Evolutionary conservation across 768 basidiomycete genomes (phyloP).

Genomic region (Inosperma sp.): DNA sequence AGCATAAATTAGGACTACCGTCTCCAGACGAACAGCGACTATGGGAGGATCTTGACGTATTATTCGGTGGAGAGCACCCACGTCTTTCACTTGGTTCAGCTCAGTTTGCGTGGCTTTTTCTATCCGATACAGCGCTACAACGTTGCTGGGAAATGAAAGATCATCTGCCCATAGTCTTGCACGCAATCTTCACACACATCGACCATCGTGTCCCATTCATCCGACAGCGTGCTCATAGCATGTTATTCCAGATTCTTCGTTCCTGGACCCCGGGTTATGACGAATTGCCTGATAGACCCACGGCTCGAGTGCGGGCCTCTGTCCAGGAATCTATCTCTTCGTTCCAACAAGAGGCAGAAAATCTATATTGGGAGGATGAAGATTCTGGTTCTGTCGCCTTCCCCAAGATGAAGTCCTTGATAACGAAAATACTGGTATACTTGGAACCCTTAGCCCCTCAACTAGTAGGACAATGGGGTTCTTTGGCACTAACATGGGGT

Average conservation of each 20-base stretch:
- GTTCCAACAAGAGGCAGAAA: slow-evolving; percentile 56
- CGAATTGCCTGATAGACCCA: slow-evolving; percentile 57
- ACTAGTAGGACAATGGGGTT: slow-evolving; percentile 75
- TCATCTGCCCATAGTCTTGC: slow-evolving; percentile 71
- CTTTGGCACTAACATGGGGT: slow-evolving; percentile 76
- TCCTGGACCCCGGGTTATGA: slow-evolving; percentile 79
- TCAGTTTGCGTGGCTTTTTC: slow-evolving; percentile 84
- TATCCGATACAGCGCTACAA: slow-evolving; percentile 71
- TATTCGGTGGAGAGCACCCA: slow-evolving; percentile 65
- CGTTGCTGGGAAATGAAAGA: slow-evolving; percentile 70
- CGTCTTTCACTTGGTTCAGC: slow-evolving; percentile 70
- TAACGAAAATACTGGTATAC: slow-evolving; percentile 59
- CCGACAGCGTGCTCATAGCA: slow-evolving; percentile 64
- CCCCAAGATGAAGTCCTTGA: slow-evolving; percentile 65
- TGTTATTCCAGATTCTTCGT: slow-evolving; percentile 81
- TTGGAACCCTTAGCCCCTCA: slow-evolving; percentile 65
- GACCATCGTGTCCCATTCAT: slow-evolving; percentile 73
- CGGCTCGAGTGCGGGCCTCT: slow-evolving; percentile 41
- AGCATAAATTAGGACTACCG: slow-evolving; percentile 62
- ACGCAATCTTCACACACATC: slow-evolving; percentile 74
- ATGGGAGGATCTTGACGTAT: slow-evolving; percentile 73
- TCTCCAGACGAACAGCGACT: slow-evolving; percentile 65
- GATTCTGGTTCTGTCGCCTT: slow-evolving; percentile 52
- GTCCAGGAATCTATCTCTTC: slow-evolving; percentile 48
- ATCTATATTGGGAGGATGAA: slow-evolving; percentile 68